Evolutionary conservation across 2,329 filamentous ascomycete genomes (phyloP).

Genomic region (Penicillium italicum): DNA sequence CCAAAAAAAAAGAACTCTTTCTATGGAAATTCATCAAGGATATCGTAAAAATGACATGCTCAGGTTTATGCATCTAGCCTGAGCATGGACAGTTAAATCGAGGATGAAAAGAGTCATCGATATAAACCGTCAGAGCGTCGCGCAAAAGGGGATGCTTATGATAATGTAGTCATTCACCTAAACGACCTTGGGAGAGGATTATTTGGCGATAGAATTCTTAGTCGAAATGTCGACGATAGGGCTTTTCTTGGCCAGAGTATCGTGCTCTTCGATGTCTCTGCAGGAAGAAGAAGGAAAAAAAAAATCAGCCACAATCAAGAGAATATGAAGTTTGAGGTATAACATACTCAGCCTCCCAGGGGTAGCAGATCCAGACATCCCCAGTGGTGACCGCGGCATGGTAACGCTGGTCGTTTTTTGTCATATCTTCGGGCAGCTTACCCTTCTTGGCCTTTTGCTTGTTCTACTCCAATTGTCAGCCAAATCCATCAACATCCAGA

Average conservation of each 20-base stretch:
- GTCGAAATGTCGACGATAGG: conserved; percentile 12
- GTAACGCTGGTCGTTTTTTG: conserved; percentile 65
- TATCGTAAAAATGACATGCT: conserved; percentile 23
- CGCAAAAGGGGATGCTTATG: conserved; percentile 16
- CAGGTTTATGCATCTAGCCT: conserved; percentile 9
- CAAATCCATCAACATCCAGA: not conserved
- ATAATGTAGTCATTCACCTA: conserved; percentile 22
- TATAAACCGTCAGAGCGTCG: conserved; percentile 14
- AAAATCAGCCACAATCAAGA: conserved; percentile 19
- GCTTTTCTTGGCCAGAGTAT: conserved; percentile 59
- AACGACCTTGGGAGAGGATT: conserved; percentile 10
- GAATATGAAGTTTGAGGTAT: not conserved
- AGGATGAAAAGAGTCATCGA: conserved; percentile 9
- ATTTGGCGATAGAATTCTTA: not conserved
- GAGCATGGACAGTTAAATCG: conserved; percentile 9
- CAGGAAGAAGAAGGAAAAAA: conserved; percentile 3
- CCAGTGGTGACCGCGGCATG: conserved; percentile 79
- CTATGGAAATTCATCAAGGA: conserved; percentile 22
- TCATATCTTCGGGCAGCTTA: conserved; percentile 71
- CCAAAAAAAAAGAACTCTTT: conserved; percentile 15
- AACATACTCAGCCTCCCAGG: conserved; percentile 81
- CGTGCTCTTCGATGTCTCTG: conserved; percentile 87
- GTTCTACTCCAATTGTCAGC: conserved; percentile 58
- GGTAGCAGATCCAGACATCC: conserved; percentile 99
- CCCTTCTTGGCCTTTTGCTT: conserved; percentile 98